A percentile compares a stretch with the other conserved stretches of the same genome.
phyloP scores from a whole-genome alignment of 129 eudicot genomes.

The Erigeron canadensis region DNA sequence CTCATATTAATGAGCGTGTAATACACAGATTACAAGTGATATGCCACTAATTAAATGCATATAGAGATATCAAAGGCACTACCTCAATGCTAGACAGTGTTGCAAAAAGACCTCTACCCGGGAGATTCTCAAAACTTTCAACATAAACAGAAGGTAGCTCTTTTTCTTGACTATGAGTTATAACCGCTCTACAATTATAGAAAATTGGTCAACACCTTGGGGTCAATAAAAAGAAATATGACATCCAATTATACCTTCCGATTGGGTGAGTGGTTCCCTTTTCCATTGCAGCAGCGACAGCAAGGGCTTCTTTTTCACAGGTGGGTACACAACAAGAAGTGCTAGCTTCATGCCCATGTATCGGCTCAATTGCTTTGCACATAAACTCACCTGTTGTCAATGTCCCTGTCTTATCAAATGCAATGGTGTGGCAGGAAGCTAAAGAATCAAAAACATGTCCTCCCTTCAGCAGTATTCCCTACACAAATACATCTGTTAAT shows the following conservation, averaged over 20 bases:
- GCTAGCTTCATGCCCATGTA: constrained; percentile 70
- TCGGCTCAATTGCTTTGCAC: constrained; percentile 96
- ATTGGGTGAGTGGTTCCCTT: constrained; percentile 99
- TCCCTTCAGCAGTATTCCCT: constrained; percentile 97
- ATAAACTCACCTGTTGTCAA: constrained; percentile 89
- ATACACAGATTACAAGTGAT: neutral
- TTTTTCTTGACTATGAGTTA: constrained; percentile 81
- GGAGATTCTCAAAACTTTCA: constrained; percentile 87
- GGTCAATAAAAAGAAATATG: neutral
- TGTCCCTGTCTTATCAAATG: constrained; percentile 99
- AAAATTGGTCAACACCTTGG: neutral
- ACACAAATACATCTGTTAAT: constrained; percentile 18
- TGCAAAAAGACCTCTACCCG: constrained; percentile 95
- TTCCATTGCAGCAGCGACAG: constrained; percentile 99
- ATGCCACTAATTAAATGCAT: neutral
- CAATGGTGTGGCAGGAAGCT: constrained; percentile 82
- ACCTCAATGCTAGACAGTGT: constrained; percentile 92
- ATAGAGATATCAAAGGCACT: constrained; percentile 24
- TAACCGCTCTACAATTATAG: constrained; percentile 77
- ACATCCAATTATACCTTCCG: constrained; percentile 61
- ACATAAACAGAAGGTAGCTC: constrained; percentile 94
- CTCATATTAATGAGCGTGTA: neutral
- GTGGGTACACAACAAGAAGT: constrained; percentile 82
- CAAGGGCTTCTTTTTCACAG: constrained; percentile 98
- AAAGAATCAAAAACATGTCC: constrained; percentile 93